Evolutionary conservation across 2,329 filamentous ascomycete species (phyloP), one percentile per base, ranked within the genome.

Genomic region (Colletotrichum sp.): DNA sequence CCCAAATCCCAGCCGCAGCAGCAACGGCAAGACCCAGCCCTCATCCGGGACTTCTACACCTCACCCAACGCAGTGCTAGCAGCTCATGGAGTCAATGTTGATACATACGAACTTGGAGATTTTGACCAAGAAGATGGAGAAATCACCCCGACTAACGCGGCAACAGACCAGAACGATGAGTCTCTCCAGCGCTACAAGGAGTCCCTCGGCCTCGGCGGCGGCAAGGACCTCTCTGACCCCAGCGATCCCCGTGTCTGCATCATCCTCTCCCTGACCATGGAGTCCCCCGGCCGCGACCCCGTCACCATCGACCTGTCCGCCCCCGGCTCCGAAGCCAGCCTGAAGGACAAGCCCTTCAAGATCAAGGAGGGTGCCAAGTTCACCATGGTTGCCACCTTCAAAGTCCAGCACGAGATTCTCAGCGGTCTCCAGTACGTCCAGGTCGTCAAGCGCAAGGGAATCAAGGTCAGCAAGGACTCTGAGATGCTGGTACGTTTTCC

Each of bases 121-220:
- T 12, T 30, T 12, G 67, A 49, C 16, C 30, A 21, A 34, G 21
- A 59, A 57, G 21, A 49, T 18, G 55, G 64, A 12, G 34, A 71
- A 16, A 5, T 26, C 82, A 79, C 39, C 16, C 55, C 39, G 44
- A 65, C 39, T 76, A 72, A 62, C 49, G 16, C 13, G 34, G 8
- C 36, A 75, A 72, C 81, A 93, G 90, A 93, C 82, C 89, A 90
- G 80, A 88, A 95, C 82, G 97, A 99, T 85, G 96, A 99, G 87
- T 97, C 96, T 77, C 93, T 99, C 82, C 95, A 98, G 88, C 94
- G 96, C 82, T 99, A 98, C 94, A 99, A 99, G 90, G 92, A 96
- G 83, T 99, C 96, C 15, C 94, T 99, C 77, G 97, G 97, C 80
- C 93, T 99, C 76, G 92, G 93, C 78, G 93, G 92, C 80, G 94